Evolutionary conservation across 495 filamentous ascomycete species (phyloP), one percentile per base, ranked within the genome.

Genomic region (Cercophora samala): DNA sequence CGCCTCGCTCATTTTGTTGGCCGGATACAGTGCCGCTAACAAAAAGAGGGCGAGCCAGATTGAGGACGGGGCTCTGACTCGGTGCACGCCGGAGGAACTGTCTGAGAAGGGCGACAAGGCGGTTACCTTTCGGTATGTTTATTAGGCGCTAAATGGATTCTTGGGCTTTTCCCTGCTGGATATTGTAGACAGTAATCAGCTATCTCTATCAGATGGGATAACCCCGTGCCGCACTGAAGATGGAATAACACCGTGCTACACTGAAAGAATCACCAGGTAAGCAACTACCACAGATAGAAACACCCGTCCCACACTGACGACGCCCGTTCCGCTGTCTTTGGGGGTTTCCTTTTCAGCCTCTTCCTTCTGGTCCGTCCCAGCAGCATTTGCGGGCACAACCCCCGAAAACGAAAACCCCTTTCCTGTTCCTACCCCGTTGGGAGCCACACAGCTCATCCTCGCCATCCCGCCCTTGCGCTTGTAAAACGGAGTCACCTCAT

Each of bases 51-150:
- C 85, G 13, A 73, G 70, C 51, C 71, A 74, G 63, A 69, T 83
- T 13, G 75, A 73, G 6, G 75, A 78, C n/a, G 81, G 85, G 4
- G 80, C 78, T 46, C 77, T 82, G 58, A 75, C 69, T 17, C 73
- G 75, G 19, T 82, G 83, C 68, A 83, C 84, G 1, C 71, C 75
- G 23, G 77, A 83, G 62, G 82, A 90, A 71, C 75, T 89, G 25
- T 87, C 84, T 56, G 81, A 81, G 23, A 69, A 85, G 77, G 90
- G 90, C 0, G 90, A 91, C 74, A 82, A 79, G 26, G 87, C 88
- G 17, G 74, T 86, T 26, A 84, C 87, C 5, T 93, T 89, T 74
- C 81, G 88, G 63, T 92, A 92, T 69, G 80, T 84, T 68, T 74
- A 71, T 24, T 78, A 63, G 53, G 22, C 4, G 26, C 8, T 29